Evolutionary conservation across 805 yeast genomes (phyloP).

Genomic region (Candida wancherniae): DNA sequence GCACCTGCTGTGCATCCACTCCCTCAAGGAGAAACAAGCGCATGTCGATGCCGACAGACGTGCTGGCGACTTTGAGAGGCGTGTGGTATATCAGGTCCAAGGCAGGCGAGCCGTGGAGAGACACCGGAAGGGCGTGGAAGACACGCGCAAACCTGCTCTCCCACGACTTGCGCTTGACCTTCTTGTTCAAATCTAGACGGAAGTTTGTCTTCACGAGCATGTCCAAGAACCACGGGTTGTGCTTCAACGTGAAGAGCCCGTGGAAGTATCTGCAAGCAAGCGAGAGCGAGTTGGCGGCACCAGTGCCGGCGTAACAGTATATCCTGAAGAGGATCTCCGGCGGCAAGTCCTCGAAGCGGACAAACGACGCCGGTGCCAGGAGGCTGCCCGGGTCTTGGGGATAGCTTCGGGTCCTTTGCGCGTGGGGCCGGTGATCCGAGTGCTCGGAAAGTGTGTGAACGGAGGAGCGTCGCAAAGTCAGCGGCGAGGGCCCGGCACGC

Average conservation of each 20-base stretch:
- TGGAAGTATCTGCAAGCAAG: slow-evolving; percentile 28
- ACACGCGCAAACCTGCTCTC: slow-evolving; percentile 1
- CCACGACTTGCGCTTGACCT: slow-evolving; percentile 11
- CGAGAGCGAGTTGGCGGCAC: slow-evolving; percentile 26
- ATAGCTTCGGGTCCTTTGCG: too few relatives aligned
- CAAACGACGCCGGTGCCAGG: too few relatives aligned
- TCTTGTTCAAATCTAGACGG: slow-evolving; percentile 17
- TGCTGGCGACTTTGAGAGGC: slow-evolving; percentile 3
- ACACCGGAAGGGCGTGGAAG: slow-evolving; percentile 6
- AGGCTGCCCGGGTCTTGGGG: too few relatives aligned
- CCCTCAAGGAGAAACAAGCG: slow-evolving; percentile 13
- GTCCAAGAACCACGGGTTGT: slow-evolving; percentile 11
- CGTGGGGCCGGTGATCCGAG: slow-evolving; percentile 1
- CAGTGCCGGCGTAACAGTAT: slow-evolving; percentile 33
- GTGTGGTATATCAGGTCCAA: slow-evolving; percentile 1
- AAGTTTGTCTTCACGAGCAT: slow-evolving; percentile 22
- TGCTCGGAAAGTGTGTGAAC: neutral
- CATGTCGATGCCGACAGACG: slow-evolving; percentile 9
- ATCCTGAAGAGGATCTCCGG: slow-evolving; percentile 38
- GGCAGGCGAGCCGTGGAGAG: neutral
- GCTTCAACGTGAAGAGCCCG: slow-evolving; percentile 18
- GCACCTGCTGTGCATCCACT: slow-evolving; percentile 9
- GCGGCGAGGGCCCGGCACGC: too few relatives aligned
- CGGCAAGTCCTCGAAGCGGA: slow-evolving; percentile 35
- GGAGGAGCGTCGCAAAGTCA: neutral